phyloP scores from a whole-genome alignment of 345 rosid species.

The Syzygium grande region DNA sequence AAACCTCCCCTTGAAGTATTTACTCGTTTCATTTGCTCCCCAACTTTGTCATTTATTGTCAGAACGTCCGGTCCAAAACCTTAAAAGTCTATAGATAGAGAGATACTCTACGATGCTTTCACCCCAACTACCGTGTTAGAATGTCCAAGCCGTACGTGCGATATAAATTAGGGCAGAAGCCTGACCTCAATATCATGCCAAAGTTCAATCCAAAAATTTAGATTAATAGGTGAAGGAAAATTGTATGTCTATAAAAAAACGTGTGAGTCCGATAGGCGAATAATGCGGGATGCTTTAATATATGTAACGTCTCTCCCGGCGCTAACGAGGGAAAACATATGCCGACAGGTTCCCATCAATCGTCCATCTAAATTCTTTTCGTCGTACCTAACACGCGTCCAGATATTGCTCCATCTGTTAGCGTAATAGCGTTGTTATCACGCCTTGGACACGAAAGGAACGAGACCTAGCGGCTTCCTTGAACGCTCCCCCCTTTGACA shows the following conservation, averaged over 20 bases:
- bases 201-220: not conserved
- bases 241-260: no score
- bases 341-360: not conserved
- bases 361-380: not conserved
- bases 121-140: not conserved
- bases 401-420: not conserved
- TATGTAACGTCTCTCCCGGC: not conserved
- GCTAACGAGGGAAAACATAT: not conserved
- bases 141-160: no score
- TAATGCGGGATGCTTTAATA: not conserved
- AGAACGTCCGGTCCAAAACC: not conserved
- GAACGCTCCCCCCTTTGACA: not conserved
- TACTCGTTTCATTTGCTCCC: not conserved
- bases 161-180: not conserved
- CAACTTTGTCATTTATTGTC: not conserved
- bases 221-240: no score
- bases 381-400: not conserved
- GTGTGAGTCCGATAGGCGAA: fast-evolving
- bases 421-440: not conserved
- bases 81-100: not conserved
- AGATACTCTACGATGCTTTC: not conserved
- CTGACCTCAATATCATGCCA: not conserved
- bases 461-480: not conserved
- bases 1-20: not conserved
- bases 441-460: not conserved